Percentiles rank a stretch among this genome's conserved stretches.
These are phyloP conservation scores for Byssoonygena ceratinophila DNA, from an alignment of 2,329 filamentous ascomycete genomes.

Conservation along the genomic window DNA sequence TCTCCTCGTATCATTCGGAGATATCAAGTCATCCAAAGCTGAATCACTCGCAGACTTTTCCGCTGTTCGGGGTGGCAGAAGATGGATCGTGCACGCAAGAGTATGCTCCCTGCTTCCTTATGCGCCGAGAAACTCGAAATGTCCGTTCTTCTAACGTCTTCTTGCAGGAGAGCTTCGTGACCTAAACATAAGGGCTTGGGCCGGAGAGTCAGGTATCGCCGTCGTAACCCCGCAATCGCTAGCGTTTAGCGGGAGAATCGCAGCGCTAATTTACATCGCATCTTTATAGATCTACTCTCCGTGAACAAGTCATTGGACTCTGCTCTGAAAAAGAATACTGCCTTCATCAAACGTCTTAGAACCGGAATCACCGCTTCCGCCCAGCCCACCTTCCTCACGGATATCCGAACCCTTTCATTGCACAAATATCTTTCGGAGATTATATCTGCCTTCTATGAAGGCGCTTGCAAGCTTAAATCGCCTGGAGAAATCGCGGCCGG, in stretches of 20 bases:
- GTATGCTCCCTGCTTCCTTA: constrained; percentile 24
- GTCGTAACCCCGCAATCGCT: constrained; percentile 3
- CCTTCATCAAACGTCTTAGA: constrained; percentile 91
- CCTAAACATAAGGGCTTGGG: constrained; percentile 79
- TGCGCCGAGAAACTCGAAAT: not conserved
- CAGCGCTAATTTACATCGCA: constrained; percentile 18
- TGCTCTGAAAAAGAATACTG: constrained; percentile 94
- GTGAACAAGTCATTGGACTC: constrained; percentile 78
- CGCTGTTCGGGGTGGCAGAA: constrained; percentile 16
- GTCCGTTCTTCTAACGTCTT: not conserved
- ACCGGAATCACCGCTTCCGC: constrained; percentile 75
- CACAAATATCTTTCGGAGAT: constrained; percentile 97
- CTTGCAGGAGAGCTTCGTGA: constrained; percentile 75
- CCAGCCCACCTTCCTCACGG: constrained; percentile 72
- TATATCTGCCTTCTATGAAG: constrained; percentile 89
- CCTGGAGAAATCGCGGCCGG: constrained; percentile 85
- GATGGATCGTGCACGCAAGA: constrained; percentile 44
- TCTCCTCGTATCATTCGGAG: constrained; percentile 9
- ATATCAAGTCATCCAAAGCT: constrained; percentile 4
- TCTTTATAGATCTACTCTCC: constrained; percentile 57
- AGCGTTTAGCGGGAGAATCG: constrained; percentile 6
- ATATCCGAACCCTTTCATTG: constrained; percentile 79
- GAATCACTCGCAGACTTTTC: constrained; percentile 3
- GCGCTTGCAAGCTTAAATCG: constrained; percentile 80
- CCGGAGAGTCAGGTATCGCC: constrained; percentile 66